A percentile compares a stretch with the other conserved stretches of the same genome.
phyloP scores from a whole-genome alignment of 345 rosid species.

The Eucalyptus lansdowneana region DNA sequence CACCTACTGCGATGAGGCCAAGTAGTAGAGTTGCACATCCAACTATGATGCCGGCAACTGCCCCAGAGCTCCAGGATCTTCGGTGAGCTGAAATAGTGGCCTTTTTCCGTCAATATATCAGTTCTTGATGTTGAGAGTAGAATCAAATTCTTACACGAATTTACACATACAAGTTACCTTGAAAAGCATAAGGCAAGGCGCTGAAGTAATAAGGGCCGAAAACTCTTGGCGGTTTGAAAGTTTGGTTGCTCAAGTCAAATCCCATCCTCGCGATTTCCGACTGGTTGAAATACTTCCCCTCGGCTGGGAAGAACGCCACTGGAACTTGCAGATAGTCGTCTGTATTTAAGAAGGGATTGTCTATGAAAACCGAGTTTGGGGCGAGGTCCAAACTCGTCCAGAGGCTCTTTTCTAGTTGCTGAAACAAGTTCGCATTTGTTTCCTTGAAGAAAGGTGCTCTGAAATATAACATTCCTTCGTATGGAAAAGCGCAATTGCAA shows the following conservation, averaged over 20 bases:
- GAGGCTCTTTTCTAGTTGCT: slow-evolving; percentile 67
- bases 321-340: slow-evolving; percentile 90
- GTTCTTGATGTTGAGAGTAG: neutral
- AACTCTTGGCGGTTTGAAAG: slow-evolving; percentile 65
- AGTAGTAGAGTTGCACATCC: slow-evolving; percentile 41
- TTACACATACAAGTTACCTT: slow-evolving; percentile 31
- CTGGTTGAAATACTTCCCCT: slow-evolving; percentile 48
- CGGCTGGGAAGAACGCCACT: slow-evolving; percentile 62
- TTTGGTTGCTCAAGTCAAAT: slow-evolving; percentile 75
- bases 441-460: slow-evolving; percentile 74
- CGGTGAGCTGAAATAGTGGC: slow-evolving; percentile 24
- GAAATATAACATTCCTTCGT: slow-evolving; percentile 76
- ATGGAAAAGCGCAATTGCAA: slow-evolving; percentile 85
- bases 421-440: slow-evolving; percentile 43
- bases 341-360: slow-evolving; percentile 70
- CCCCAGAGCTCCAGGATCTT: slow-evolving; percentile 31
- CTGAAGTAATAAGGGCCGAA: slow-evolving; percentile 89
- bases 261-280: slow-evolving; percentile 61
- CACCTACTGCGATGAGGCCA: slow-evolving; percentile 52
- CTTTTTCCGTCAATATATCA: neutral
- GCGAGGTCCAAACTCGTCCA: slow-evolving; percentile 62
- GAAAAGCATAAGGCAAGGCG: slow-evolving; percentile 79
- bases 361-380: slow-evolving; percentile 77
- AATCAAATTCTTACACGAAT: neutral
- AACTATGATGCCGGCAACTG: slow-evolving; percentile 30